Base-by-base conservation (phyloP, 805 yeast genomes). In the Candida golubevii region DNA sequence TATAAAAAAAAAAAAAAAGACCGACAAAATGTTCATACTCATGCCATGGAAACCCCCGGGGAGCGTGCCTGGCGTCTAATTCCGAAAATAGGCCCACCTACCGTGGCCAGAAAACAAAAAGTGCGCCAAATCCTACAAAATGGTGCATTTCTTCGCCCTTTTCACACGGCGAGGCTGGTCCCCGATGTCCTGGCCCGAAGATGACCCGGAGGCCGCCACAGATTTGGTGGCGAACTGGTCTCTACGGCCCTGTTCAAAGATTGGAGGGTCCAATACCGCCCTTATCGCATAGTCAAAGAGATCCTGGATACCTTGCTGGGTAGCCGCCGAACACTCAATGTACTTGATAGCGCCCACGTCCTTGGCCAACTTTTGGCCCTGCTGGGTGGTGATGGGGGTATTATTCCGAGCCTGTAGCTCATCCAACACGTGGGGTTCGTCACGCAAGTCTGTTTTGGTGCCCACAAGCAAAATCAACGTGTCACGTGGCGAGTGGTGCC, bases 241-340 rank as follows among this genome's bases (percentile, higher is more conserved):
- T 49, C 45, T 42, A 44, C 39, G 10, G 43, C 39, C 35, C 33
- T 45, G 41, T 18, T 18, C 23, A 18, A 18, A 18, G 23, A 56
- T 57, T 13, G 81, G 78, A 27, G 82, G 80, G 48, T 72, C 66
- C 43, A 83, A 72, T 10, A 84, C 90, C 0, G 83, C 74, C 49
- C 80, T 77, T 33, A 88, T 88, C 8, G 96, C 95, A 46, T 70
- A 80, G 56, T 89, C 96, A 55, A 89, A 89, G 6, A 88, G 85
- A 44, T 83, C 85, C 59, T 84, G 85, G 38, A 89, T 88, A 12
- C 96, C 96, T 42, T 75, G 77, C 66, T 88, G 96, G 15, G 91
- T 83, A 10, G 90, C 85, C 8, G 97, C 96, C 6, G 96, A 87
- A 64, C 96, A 88, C 68, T 89, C 97, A 48, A 85, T 69, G 63